These are phyloP conservation scores for Dimocarpus longan DNA, from an alignment of 345 rosid species.

Conservation along the genomic window DNA sequence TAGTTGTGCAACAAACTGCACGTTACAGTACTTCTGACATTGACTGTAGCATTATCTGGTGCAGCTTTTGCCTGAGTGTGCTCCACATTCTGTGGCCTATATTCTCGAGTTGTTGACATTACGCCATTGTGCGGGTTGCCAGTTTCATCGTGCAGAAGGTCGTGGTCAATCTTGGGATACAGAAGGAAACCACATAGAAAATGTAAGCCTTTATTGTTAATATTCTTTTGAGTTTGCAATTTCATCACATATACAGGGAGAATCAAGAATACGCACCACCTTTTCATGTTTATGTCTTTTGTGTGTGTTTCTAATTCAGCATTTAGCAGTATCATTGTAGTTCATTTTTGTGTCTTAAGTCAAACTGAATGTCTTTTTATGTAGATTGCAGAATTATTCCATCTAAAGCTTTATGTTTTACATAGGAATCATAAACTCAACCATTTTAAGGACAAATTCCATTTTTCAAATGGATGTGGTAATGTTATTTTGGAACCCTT, in stretches of 20 bases:
- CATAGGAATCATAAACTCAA: too few relatives aligned
- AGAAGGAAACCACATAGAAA: conserved; percentile 73
- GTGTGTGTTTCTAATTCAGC: background rate
- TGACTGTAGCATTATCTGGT: conserved; percentile 7
- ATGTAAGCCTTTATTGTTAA: conserved; percentile 44
- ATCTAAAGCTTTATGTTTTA: too few relatives aligned
- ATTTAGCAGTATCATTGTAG: background rate
- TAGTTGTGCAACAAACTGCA: background rate
- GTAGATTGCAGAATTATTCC: too few relatives aligned
- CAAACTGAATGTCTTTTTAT: background rate
- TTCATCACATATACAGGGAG: background rate
- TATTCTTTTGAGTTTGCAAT: background rate
- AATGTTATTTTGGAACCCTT: background rate
- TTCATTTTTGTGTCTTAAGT: background rate
- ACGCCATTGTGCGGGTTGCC: conserved; percentile 90
- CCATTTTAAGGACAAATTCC: too few relatives aligned
- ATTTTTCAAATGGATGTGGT: background rate
- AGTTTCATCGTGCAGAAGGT: conserved; percentile 80
- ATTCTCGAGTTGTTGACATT: conserved; percentile 75
- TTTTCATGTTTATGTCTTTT: background rate
- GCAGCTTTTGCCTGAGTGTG: conserved; percentile 96
- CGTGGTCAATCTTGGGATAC: conserved; percentile 79
- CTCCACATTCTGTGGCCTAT: conserved; percentile 84
- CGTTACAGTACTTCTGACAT: background rate
- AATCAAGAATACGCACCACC: background rate